Conservation (phyloP, 1,284 basidiomycete species). For the Ceratobasidium sp. region DNA sequence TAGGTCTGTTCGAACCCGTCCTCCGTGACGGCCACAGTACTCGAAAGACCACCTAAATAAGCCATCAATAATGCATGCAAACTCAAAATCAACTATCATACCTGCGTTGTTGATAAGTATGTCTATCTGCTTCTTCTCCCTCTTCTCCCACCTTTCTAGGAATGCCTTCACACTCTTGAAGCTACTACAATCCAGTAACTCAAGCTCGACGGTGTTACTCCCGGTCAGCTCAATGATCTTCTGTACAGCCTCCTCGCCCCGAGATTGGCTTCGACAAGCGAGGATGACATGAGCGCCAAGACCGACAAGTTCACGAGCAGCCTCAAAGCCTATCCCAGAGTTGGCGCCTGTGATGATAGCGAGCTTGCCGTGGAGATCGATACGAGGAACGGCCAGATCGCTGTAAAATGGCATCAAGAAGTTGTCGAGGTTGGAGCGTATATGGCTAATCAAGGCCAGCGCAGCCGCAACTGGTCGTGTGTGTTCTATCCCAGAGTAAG, state of each 20-base stretch:
- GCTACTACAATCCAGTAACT: slow-evolving; percentile 35
- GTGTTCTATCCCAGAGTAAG: slow-evolving; percentile 16
- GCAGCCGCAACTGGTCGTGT: neutral
- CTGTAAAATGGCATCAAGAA: slow-evolving; percentile 35
- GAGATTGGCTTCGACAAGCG: slow-evolving; percentile 25
- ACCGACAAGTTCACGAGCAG: slow-evolving; percentile 26
- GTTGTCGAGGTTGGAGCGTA: slow-evolving; percentile 26
- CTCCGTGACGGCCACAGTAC: slow-evolving; percentile 13
- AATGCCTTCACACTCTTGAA: slow-evolving; percentile 30
- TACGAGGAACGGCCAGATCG: neutral
- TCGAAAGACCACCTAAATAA: slow-evolving; percentile 22
- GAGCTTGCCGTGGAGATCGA: slow-evolving; percentile 6
- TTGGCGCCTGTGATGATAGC: too few relatives aligned
- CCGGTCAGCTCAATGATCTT: slow-evolving; percentile 38
- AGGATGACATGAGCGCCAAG: slow-evolving; percentile 41
- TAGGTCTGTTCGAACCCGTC: slow-evolving; percentile 38
- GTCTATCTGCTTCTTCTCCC: slow-evolving; percentile 26
- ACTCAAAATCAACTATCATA: neutral
- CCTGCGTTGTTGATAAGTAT: slow-evolving; percentile 42
- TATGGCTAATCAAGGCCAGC: neutral
- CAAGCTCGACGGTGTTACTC: slow-evolving; percentile 19
- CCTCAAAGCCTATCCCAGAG: slow-evolving; percentile 42
- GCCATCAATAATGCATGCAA: neutral
- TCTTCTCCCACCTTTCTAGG: slow-evolving; percentile 29
- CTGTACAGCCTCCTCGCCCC: slow-evolving; percentile 31